These are phyloP conservation scores for Aphanomyces cochlioides DNA, from an alignment of 352 stramenopile genomes.

Conservation along the genomic window DNA sequence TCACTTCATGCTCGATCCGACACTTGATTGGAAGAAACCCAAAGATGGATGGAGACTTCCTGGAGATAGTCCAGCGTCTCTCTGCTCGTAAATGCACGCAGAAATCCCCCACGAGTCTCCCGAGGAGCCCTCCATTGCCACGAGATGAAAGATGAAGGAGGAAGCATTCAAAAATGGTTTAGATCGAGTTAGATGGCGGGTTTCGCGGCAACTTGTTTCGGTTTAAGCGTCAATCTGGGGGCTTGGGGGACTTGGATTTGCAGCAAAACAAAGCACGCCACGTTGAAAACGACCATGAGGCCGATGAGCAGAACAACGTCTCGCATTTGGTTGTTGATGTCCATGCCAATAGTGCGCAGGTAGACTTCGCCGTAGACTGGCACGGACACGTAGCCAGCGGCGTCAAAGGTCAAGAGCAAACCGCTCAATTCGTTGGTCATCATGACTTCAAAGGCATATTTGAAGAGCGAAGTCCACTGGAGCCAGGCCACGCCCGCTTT, in stretches of 20 bases:
- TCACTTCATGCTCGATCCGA: too few relatives aligned
- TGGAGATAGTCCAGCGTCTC: too few relatives aligned
- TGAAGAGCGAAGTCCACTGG: slow-evolving; percentile 81
- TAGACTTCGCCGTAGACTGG: slow-evolving; percentile 82
- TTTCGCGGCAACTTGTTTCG: too few relatives aligned
- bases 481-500: slow-evolving; percentile 57
- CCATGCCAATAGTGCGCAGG: slow-evolving; percentile 77
- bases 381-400: slow-evolving; percentile 64
- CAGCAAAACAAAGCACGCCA: slow-evolving; percentile 14
- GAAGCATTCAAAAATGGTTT: too few relatives aligned
- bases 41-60: too few relatives aligned
- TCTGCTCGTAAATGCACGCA: too few relatives aligned
- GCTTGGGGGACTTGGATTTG: slow-evolving; percentile 11
- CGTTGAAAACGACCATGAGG: slow-evolving; percentile 11
- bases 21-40: too few relatives aligned
- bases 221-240: neutral
- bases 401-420: slow-evolving; percentile 70
- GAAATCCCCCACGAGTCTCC: too few relatives aligned
- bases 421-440: slow-evolving; percentile 81
- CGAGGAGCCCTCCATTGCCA: too few relatives aligned
- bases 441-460: slow-evolving; percentile 83
- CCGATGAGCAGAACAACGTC: slow-evolving; percentile 16
- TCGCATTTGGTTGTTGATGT: slow-evolving; percentile 33
- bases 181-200: too few relatives aligned
- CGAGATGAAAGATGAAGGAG: too few relatives aligned